Percentiles rank a stretch among this genome's conserved stretches.
phyloP scores from a whole-genome alignment of 139 green algal species.

The Astrephomene gubernaculifera region DNA sequence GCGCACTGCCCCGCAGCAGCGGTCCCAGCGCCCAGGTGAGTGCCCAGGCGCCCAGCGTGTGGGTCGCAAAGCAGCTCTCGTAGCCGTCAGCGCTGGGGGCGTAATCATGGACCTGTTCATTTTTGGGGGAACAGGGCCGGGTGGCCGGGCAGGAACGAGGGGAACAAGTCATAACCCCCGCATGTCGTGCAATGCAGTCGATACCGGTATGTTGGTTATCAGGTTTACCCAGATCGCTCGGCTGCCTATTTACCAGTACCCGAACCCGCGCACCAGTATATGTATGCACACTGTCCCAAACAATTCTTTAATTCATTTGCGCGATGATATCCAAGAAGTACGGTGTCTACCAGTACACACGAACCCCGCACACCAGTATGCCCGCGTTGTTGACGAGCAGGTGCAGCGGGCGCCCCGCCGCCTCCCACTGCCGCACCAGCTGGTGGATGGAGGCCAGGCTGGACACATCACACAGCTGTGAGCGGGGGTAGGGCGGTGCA shows the following conservation, averaged over 20 bases:
- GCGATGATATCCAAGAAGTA: no score
- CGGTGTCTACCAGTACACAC: not conserved
- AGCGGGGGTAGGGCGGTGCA: not conserved
- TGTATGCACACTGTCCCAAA: no score
- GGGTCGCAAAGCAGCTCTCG: conserved; percentile 77
- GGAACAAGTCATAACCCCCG: no score
- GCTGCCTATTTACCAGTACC: no score
- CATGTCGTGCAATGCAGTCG: no score
- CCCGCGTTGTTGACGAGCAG: conserved; percentile 86
- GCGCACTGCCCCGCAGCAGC: conserved; percentile 46
- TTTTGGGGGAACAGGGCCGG: not conserved
- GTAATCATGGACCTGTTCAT: conserved; percentile 66
- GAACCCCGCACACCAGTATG: conserved; percentile 50
- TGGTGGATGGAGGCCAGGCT: conserved; percentile 59
- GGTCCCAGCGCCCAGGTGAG: conserved; percentile 70
- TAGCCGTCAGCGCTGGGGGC: conserved; percentile 60
- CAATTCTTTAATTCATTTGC: no score
- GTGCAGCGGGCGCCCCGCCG: conserved; percentile 51
- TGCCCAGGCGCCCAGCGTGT: conserved; percentile 70
- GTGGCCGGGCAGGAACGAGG: not conserved
- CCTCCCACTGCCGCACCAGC: conserved; percentile 60
- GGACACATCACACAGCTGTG: conserved; percentile 72
- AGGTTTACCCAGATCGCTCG: no score
- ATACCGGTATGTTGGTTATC: no score
- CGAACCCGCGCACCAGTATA: no score